Evolutionary conservation across 306 rosid genomes (phyloP).

Genomic region (Casuarina equisetifolia): DNA sequence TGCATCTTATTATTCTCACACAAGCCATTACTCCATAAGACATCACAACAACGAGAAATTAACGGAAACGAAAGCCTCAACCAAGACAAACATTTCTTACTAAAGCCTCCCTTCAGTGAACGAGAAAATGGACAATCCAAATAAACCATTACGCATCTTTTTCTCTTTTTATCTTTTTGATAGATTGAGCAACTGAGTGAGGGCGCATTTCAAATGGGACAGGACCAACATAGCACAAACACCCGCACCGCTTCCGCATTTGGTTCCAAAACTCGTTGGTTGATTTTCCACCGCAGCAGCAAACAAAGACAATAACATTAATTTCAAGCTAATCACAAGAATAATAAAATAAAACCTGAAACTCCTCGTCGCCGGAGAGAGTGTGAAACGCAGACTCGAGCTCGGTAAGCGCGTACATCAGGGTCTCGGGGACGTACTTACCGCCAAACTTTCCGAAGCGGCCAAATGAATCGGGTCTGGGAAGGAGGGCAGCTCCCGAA

Average conservation of each 20-base stretch:
- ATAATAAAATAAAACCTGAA: constrained; percentile 55
- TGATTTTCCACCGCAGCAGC: background rate
- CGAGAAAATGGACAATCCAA: background rate
- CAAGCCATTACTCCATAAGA: background rate
- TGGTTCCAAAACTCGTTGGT: background rate
- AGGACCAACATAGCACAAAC: no score
- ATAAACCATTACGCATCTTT: background rate
- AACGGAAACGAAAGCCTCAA: background rate
- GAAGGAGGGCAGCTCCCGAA: background rate
- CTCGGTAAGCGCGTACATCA: constrained; percentile 84
- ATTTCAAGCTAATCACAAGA: background rate
- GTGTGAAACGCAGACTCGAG: constrained; percentile 75
- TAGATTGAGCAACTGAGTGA: no score
- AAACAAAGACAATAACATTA: background rate
- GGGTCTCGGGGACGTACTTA: constrained; percentile 92
- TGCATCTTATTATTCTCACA: background rate
- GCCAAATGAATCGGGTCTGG: constrained; percentile 86
- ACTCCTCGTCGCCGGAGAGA: constrained; percentile 63
- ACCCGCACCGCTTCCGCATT: background rate
- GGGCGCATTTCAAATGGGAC: no score
- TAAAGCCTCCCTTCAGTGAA: background rate
- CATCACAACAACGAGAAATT: background rate
- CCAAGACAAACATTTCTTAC: background rate
- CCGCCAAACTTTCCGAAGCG: constrained; percentile 91
- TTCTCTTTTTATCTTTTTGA: no score